A percentile compares a stretch with the other conserved stretches of the same genome.
Conservation (phyloP, 202 grass and related monocot species). For the Hordeum pubiflorum region DNA sequence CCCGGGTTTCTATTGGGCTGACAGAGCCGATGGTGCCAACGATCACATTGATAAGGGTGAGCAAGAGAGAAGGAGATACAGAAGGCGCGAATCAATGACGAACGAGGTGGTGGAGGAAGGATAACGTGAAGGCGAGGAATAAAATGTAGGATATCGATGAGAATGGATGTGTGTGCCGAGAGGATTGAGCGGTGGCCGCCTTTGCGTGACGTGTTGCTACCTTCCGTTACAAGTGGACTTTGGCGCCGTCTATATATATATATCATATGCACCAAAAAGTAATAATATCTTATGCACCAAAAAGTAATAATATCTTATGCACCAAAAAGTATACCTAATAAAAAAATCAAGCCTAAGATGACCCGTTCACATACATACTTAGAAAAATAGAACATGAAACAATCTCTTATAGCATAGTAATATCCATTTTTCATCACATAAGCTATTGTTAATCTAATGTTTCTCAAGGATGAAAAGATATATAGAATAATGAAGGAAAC, state of each 20-base stretch:
- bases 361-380: too few relatives aligned
- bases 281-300: too few relatives aligned
- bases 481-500: background rate
- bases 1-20: too few relatives aligned
- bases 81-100: background rate
- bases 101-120: background rate
- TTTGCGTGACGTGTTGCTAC: background rate
- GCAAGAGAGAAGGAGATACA: background rate
- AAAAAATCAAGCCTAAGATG: too few relatives aligned
- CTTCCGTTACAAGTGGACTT: background rate
- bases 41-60: background rate
- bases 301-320: too few relatives aligned
- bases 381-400: too few relatives aligned
- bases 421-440: too few relatives aligned
- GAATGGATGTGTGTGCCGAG: background rate
- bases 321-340: too few relatives aligned
- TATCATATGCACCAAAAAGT: too few relatives aligned
- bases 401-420: too few relatives aligned
- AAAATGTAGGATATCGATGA: background rate
- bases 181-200: background rate
- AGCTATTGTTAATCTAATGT: too few relatives aligned
- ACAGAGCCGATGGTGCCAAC: background rate
- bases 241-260: background rate
- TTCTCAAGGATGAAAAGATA: too few relatives aligned
- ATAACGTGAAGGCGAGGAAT: background rate